phyloP scores from a whole-genome alignment of 2,329 filamentous ascomycete genomes.

The Ascochyta koolunga region DNA sequence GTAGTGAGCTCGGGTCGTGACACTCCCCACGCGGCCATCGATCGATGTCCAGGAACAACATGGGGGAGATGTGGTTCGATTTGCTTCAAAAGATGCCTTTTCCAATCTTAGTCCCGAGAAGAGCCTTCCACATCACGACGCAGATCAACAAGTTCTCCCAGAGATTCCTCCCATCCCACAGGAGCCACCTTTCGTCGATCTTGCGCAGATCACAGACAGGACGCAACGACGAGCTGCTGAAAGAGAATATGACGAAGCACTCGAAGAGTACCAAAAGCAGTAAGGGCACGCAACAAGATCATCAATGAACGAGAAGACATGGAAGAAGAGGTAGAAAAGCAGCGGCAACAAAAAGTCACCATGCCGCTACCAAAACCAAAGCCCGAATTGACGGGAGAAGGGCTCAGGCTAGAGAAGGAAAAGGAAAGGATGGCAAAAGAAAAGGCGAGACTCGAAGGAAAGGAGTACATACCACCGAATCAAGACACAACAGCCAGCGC shows the following conservation, averaged over 20 bases:
- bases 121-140: not conserved
- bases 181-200: conserved; percentile 62
- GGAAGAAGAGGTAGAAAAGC: conserved; percentile 52
- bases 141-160: conserved; percentile 45
- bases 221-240: conserved; percentile 71
- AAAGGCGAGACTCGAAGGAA: conserved; percentile 18
- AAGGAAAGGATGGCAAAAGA: conserved; percentile 16
- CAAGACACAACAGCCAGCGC: not conserved
- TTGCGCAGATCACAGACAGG: conserved; percentile 66
- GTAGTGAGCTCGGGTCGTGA: not conserved
- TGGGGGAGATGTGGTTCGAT: conserved; percentile 42
- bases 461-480: conserved; percentile 32
- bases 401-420: conserved; percentile 33
- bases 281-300: conserved; percentile 70
- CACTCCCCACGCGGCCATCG: conserved; percentile 49
- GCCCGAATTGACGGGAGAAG: conserved; percentile 24
- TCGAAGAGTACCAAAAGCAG: conserved; percentile 69
- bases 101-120: conserved; percentile 24
- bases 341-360: conserved; percentile 39
- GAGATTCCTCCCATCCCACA: conserved; percentile 60
- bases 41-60: conserved; percentile 56
- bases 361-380: conserved; percentile 32
- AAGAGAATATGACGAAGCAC: conserved; percentile 67
- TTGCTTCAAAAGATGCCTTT: conserved; percentile 36
- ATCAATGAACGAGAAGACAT: conserved; percentile 69